phyloP scores from a whole-genome alignment of 371 early-diverging fungal genomes.

The Saksenaea oblongispora region DNA sequence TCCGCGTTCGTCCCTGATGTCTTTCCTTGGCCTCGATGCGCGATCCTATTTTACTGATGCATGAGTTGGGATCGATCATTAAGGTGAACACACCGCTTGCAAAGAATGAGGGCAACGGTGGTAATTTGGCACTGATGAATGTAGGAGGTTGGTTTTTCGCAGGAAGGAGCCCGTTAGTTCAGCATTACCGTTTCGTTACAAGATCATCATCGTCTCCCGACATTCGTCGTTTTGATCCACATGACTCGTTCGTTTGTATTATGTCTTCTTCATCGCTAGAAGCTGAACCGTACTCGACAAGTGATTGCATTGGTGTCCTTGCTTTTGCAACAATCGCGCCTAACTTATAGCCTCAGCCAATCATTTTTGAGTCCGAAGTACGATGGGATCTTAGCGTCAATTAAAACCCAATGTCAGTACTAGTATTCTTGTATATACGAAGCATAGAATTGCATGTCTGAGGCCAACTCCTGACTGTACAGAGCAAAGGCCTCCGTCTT shows the following conservation, averaged over 20 bases:
- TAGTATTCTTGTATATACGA: too few relatives aligned
- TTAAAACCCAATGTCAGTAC: too few relatives aligned
- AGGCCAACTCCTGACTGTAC: too few relatives aligned
- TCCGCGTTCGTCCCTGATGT: constrained; percentile 31
- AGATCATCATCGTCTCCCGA: background rate
- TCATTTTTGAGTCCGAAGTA: background rate
- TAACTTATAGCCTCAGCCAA: background rate
- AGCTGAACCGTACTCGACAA: background rate
- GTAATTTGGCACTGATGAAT: background rate
- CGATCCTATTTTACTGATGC: background rate
- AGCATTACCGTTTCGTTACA: background rate
- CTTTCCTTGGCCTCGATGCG: constrained; percentile 6
- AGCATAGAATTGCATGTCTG: too few relatives aligned
- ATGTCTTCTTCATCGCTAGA: background rate
- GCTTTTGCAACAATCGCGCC: background rate
- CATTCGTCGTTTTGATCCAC: background rate
- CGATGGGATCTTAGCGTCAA: too few relatives aligned
- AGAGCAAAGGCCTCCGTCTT: too few relatives aligned
- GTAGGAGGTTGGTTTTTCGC: background rate
- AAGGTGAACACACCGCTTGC: constrained; percentile 3
- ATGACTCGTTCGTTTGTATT: background rate
- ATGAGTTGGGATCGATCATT: background rate
- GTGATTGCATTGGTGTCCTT: background rate
- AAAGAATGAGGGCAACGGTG: constrained; percentile 15
- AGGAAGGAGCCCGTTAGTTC: background rate